Percentiles rank a stretch among this genome's conserved stretches.
Evolutionary conservation across 2,329 filamentous ascomycete species (phyloP).

Genomic region (Plectosphaerella plurivora): DNA sequence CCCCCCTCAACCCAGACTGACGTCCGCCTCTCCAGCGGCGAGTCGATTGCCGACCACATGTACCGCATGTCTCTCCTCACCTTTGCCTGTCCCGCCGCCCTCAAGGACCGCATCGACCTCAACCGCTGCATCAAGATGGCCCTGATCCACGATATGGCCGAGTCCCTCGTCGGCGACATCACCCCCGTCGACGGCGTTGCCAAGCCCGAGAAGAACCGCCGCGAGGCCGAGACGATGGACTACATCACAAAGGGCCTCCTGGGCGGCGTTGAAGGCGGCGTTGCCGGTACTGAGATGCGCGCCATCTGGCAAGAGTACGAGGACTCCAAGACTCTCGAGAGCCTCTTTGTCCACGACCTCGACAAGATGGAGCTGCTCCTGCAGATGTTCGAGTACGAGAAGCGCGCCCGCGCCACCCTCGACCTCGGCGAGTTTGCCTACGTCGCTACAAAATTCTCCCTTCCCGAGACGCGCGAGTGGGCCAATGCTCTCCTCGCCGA

Average conservation of each 20-base stretch:
- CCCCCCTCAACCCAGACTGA: background rate
- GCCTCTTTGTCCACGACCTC: slow-evolving; percentile 88
- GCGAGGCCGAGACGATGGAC: slow-evolving; percentile 88
- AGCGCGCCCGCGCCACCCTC: slow-evolving; percentile 55
- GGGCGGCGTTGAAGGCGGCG: slow-evolving; percentile 68
- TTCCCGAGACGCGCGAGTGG: slow-evolving; percentile 80
- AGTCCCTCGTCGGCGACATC: slow-evolving; percentile 91
- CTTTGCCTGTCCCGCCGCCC: slow-evolving; percentile 77
- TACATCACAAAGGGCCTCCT: slow-evolving; percentile 74
- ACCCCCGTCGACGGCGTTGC: slow-evolving; percentile 83
- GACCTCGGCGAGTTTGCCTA: slow-evolving; percentile 85
- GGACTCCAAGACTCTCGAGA: slow-evolving; percentile 77
- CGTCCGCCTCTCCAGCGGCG: slow-evolving; percentile 48
- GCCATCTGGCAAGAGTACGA: slow-evolving; percentile 95
- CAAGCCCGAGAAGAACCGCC: slow-evolving; percentile 83
- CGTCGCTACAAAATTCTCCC: slow-evolving; percentile 67
- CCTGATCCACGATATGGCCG: slow-evolving; percentile 95
- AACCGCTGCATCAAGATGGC: slow-evolving; percentile 90
- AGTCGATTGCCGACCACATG: slow-evolving; percentile 98
- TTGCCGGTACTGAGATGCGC: slow-evolving; percentile 65
- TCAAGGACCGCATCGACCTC: slow-evolving; percentile 70
- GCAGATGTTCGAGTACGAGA: slow-evolving; percentile 97
- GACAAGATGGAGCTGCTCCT: slow-evolving; percentile 94
- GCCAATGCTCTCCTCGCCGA: slow-evolving; percentile 71
- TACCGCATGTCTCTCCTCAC: slow-evolving; percentile 98